These are phyloP conservation scores for Aspergillus biplanus DNA, from an alignment of 495 filamentous ascomycete genomes.

Conservation along the genomic window DNA sequence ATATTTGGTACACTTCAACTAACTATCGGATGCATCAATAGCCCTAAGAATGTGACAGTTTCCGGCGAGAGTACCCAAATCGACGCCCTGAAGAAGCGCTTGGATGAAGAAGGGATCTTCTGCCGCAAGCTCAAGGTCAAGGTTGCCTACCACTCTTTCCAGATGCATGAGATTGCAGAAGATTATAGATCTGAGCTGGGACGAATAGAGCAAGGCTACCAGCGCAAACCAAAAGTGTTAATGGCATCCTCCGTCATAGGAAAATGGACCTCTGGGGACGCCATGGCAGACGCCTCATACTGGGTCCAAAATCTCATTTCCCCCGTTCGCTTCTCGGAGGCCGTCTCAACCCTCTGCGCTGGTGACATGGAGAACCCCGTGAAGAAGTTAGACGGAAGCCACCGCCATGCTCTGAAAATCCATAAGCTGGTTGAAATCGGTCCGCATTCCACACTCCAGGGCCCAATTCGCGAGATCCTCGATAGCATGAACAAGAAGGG, in stretches of 20 bases:
- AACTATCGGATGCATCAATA: conserved; percentile 27
- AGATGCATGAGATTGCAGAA: conserved; percentile 49
- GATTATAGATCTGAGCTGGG: conserved; percentile 33
- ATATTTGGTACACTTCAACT: not conserved
- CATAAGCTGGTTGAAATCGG: no score
- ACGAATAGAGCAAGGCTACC: conserved; percentile 5
- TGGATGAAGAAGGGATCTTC: conserved; percentile 36
- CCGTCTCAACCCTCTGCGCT: conserved; percentile 20
- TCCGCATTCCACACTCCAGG: no score
- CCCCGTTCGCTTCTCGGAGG: conserved; percentile 40
- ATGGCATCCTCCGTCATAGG: conserved; percentile 39
- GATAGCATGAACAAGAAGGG: no score
- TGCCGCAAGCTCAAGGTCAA: conserved; percentile 42
- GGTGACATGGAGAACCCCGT: no score
- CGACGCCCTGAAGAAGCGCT: conserved; percentile 15
- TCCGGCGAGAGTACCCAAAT: conserved; percentile 38
- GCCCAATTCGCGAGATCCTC: no score
- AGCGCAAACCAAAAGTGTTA: conserved; percentile 28
- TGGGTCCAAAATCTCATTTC: conserved; percentile 41
- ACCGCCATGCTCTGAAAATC: no score
- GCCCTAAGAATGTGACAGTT: conserved; percentile 28
- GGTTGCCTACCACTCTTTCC: conserved; percentile 62
- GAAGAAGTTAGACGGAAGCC: no score
- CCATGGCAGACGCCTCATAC: conserved; percentile 39
- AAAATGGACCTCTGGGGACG: conserved; percentile 6